phyloP scores from a whole-genome alignment of 192 early-diverging fungal species.

The Umbelopsis vinacea region DNA sequence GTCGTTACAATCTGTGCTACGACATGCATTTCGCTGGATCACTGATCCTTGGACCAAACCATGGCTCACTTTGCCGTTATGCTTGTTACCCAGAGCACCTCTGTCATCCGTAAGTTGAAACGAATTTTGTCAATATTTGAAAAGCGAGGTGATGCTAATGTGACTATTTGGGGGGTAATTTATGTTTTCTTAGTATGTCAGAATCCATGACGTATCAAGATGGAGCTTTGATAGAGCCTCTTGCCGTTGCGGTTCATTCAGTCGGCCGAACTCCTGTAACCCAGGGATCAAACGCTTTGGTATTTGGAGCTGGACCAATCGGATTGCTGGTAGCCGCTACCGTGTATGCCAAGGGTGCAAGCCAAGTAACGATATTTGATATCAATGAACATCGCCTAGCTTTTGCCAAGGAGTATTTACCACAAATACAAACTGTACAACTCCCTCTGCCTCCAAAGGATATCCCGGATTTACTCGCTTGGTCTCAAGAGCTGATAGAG shows the following conservation, averaged over 20 bases:
- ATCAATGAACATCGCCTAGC: conserved; percentile 34
- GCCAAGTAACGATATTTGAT: conserved; percentile 35
- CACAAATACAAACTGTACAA: conserved; percentile 13
- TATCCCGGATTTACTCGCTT: background rate
- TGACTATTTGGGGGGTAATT: background rate
- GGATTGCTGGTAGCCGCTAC: conserved; percentile 39
- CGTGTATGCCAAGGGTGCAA: conserved; percentile 36
- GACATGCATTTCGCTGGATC: conserved; percentile 38
- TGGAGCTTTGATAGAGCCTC: conserved; percentile 45
- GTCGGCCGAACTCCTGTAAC: conserved; percentile 28
- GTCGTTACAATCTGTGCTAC: conserved; percentile 31
- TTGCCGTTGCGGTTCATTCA: conserved; percentile 42
- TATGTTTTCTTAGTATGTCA: conserved; percentile 27
- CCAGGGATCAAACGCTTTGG: conserved; percentile 33
- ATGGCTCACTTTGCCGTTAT: conserved; percentile 33
- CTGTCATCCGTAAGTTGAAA: conserved; percentile 28
- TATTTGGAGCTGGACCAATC: conserved; percentile 46
- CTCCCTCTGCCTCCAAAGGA: conserved; percentile 1
- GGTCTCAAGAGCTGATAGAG: conserved; percentile 13
- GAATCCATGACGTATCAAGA: conserved; percentile 40
- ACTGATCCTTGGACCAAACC: conserved; percentile 27
- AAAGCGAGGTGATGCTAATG: background rate
- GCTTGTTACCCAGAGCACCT: conserved; percentile 26
- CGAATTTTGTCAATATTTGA: background rate
- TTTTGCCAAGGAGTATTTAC: conserved; percentile 35